Base-by-base conservation (phyloP, 345 rosid genomes). In the Laguncularia racemosa region DNA sequence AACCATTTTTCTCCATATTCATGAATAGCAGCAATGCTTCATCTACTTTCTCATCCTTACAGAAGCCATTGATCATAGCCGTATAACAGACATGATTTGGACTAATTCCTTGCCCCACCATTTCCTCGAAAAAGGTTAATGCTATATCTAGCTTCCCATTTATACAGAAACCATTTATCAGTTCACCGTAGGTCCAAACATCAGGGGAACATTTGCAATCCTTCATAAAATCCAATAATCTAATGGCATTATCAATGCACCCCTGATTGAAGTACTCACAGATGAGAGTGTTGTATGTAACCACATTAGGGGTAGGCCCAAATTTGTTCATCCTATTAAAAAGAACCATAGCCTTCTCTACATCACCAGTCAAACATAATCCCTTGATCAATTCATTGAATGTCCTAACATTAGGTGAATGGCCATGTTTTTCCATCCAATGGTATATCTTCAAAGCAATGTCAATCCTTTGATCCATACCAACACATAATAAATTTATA, bases 41-140 rank as follows among this genome's bases (percentile, higher is more conserved):
- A 64, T 76, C 85, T 21, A 74, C 65, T 74, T 76, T 76, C 28
- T 76, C 85, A 59, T 67, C 76, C 68, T 82, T 77, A 58, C 79
- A 79, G 61, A 77, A 73, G 55, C 85, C 91, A 70, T 79, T 82
- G 57, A 84, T 81, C 71, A 81, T 53, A 46, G 85, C 83, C 12
- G 85, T 84, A 68, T 69, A 82, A 60, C n/a, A 58, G 55, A 81
- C 74, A 48, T 63, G 78, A 63, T 77, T 73, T 45, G 82, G 82
- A 57, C 44, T 66, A 61, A 81, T 65, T 58, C 83, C 85, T 40
- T 46, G 50, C 53, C 70, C 64, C 62, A 67, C 57, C 87, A 82
- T 66, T 52, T 79, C 82, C 33, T 48, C 6, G 60, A 84, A 73
- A 66, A 75, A 50, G 45, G 46, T 48, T 13, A 63, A 63, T 38